Evolutionary conservation across 257 asterid genomes (phyloP).

Genomic region (Forsythia viridissima): DNA sequence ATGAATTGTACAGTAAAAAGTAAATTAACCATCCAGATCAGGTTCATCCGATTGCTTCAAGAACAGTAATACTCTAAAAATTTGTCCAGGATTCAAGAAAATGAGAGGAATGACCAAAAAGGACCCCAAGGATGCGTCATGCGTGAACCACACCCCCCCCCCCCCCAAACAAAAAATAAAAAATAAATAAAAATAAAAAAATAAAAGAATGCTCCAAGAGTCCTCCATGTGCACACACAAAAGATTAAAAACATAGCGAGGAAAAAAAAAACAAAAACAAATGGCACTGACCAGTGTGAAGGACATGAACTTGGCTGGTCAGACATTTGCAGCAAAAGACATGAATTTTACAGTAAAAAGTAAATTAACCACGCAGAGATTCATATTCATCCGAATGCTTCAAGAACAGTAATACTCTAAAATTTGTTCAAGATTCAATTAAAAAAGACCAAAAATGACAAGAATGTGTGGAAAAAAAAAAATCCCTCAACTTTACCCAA

Average conservation of each 20-base stretch:
- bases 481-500: too few species aligned
- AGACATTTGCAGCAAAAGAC: conserved; percentile 33
- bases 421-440: not conserved
- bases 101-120: not conserved
- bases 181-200: too few species aligned
- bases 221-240: too few species aligned
- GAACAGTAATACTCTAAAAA: conserved; percentile 3
- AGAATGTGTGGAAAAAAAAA: too few species aligned
- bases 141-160: too few species aligned
- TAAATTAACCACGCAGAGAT: not conserved
- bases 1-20: not conserved
- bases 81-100: conserved; percentile 2
- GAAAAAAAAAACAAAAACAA: not conserved
- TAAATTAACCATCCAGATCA: not conserved
- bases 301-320: conserved; percentile 78
- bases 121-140: not conserved
- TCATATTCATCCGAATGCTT: not conserved
- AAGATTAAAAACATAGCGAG: not conserved
- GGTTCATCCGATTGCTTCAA: not conserved
- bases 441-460: not conserved
- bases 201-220: too few species aligned
- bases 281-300: conserved; percentile 56
- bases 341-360: not conserved
- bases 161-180: not conserved
- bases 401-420: not conserved